phyloP scores from a whole-genome alignment of 257 asterid genomes.

The Forsythia viridissima region DNA sequence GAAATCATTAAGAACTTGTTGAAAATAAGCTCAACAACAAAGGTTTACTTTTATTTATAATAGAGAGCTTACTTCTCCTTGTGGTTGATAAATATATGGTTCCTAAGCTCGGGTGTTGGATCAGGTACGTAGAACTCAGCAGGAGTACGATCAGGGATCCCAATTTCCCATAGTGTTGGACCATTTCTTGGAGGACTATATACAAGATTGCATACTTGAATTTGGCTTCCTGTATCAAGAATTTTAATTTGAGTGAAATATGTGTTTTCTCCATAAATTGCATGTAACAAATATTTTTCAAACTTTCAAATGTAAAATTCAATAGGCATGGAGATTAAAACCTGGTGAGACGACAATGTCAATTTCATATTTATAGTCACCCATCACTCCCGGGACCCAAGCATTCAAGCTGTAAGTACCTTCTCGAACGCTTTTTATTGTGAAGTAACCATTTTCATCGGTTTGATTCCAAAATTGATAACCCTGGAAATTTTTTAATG shows the following conservation, averaged over 20 bases:
- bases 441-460: conserved; percentile 47
- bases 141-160: conserved; percentile 61
- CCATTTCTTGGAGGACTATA: conserved; percentile 57
- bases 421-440: conserved; percentile 34
- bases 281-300: too few species aligned
- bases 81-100: conserved; percentile 36
- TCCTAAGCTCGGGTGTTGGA: conserved; percentile 37
- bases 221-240: conserved; percentile 25
- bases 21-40: background rate
- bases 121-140: conserved; percentile 61
- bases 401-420: conserved; percentile 58
- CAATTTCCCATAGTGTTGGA: conserved; percentile 68
- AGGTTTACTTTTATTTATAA: background rate
- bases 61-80: conserved; percentile 36
- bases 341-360: conserved; percentile 43
- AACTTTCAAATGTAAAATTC: background rate
- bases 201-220: conserved; percentile 29
- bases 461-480: conserved; percentile 77
- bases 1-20: background rate
- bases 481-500: conserved; percentile 36
- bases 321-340: background rate
- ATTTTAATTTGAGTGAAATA: background rate
- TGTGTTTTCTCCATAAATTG: background rate
- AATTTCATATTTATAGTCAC: conserved; percentile 45
- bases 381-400: conserved; percentile 68